Base-by-base conservation (phyloP, 2,329 filamentous ascomycete species). In the Westerdykella sp. region DNA sequence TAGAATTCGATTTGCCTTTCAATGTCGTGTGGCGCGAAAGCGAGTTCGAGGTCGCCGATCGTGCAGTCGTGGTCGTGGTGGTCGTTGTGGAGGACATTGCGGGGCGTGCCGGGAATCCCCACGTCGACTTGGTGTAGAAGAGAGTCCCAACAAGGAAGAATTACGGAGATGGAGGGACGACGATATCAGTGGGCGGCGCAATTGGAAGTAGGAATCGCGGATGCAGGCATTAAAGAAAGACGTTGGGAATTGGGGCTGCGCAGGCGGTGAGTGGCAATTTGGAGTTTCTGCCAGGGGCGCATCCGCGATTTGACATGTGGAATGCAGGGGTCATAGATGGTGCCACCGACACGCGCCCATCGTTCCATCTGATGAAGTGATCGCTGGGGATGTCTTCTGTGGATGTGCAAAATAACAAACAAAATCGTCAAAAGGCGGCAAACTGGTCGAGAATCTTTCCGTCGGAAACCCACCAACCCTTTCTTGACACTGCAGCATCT, bases 301-400 rank as follows among this genome's bases (percentile, higher is more conserved):
- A 11, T 45, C 13, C 12, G 22, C 15, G 13, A 32, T 18, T 16
- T 18, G 10, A 31, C 28, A 32, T 30, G 13, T 13, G 30, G 15
- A 18, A 40, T 18, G 28, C 28, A 28, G 23, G 14, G 37, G 31
- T 23, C 18, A 4, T 14, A 21, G 25, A 35, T 54, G 37, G 46
- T 45, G 39, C 49, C 47, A 56, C 43, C 41, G 38, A 50, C 59
- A 59, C 60, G 60, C 60, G 58, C 63, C 59, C 16, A 48, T 64
- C 58, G 56, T 55, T 47, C 54, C 51, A 62, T 45, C 40, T n/a
- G n/a, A n/a, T n/a, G n/a, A 34, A 23, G 25, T 9, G 25, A 10
- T 9, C 9, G 25, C 25, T 12, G 11, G 11, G 11, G 2, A 12
- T 9, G 9, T 10, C 25, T 7, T 28, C 11, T 28, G 7, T 28